Percentiles rank a stretch among this genome's conserved stretches.
phyloP scores from a whole-genome alignment of 768 basidiomycete species.

The Rhizopogon salebrosus region DNA sequence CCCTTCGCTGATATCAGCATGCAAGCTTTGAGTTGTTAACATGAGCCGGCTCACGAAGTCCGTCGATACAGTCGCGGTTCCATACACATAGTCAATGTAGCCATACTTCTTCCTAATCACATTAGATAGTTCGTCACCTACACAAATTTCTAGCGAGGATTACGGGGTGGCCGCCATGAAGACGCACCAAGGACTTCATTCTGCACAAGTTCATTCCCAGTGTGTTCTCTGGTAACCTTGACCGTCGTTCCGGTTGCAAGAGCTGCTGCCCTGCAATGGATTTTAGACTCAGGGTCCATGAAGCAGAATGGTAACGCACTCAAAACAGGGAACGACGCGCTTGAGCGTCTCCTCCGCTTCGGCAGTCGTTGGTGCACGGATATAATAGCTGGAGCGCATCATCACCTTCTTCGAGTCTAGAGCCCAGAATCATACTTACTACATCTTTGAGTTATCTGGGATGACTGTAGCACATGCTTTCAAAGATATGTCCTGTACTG shows the following conservation, averaged over 20 bases:
- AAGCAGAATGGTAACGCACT: conserved; percentile 35
- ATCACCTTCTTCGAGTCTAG: not conserved
- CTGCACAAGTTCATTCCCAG: conserved; percentile 57
- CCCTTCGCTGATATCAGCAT: conserved; percentile 11
- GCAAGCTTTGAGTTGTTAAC: not conserved
- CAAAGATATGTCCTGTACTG: not conserved
- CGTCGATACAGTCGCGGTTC: conserved; percentile 68
- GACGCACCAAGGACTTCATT: conserved; percentile 55
- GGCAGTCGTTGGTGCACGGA: conserved; percentile 64
- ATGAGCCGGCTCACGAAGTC: conserved; percentile 58
- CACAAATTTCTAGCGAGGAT: not conserved
- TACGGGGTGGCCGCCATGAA: too few species aligned
- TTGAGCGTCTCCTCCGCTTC: conserved; percentile 54
- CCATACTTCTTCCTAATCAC: conserved; percentile 60
- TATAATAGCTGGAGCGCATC: conserved; percentile 47
- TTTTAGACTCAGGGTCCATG: not conserved
- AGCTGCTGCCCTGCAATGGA: conserved; percentile 50
- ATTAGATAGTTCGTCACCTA: conserved; percentile 62
- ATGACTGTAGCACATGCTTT: conserved; percentile 48
- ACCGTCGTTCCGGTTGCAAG: conserved; percentile 61
- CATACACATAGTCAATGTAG: conserved; percentile 57
- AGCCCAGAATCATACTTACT: conserved; percentile 34
- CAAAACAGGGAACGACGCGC: conserved; percentile 67
- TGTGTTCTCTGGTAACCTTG: conserved; percentile 31
- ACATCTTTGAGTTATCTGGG: conserved; percentile 73